phyloP scores from a whole-genome alignment of 2,329 filamentous ascomycete genomes.

The Keithomyces neogunnii region DNA sequence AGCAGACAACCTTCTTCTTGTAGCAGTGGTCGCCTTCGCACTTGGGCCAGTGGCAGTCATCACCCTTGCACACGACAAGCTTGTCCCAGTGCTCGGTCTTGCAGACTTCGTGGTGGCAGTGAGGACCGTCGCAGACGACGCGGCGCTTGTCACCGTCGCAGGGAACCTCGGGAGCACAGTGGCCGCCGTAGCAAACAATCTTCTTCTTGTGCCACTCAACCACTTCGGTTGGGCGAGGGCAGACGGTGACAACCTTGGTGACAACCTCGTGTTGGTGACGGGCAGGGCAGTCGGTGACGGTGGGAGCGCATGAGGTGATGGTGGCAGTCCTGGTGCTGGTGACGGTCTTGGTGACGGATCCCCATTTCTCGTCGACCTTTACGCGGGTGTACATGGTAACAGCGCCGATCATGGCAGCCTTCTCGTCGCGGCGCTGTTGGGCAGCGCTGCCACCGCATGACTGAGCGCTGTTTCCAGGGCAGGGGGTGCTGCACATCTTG shows the following conservation, averaged over 20 bases:
- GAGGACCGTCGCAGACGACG: background rate
- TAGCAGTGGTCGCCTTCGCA: conserved; percentile 15
- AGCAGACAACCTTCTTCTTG: conserved; percentile 25
- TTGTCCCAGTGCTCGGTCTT: conserved; percentile 19
- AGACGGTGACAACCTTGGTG: conserved; percentile 15
- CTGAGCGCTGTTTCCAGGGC: conserved; percentile 17
- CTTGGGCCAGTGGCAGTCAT: conserved; percentile 18
- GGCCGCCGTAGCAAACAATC: conserved; percentile 26
- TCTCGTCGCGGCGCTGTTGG: conserved; percentile 1
- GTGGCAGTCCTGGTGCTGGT: conserved; percentile 18
- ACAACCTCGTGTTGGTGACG: conserved; percentile 13
- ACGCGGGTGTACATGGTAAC: conserved; percentile 5
- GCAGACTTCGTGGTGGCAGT: conserved; percentile 18
- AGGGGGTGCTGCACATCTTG: conserved; percentile 16
- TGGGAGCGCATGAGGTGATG: conserved; percentile 20
- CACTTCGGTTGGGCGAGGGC: conserved; percentile 13
- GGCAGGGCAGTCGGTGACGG: conserved; percentile 16
- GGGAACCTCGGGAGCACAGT: conserved; percentile 21
- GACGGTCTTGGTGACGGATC: conserved; percentile 16
- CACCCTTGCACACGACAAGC: conserved; percentile 20
- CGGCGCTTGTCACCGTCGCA: conserved; percentile 9
- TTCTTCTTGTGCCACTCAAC: conserved; percentile 20
- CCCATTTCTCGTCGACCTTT: background rate
- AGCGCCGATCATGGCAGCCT: background rate
- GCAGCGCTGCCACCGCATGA: conserved; percentile 17